A percentile compares a stretch with the other conserved stretches of the same genome.
phyloP scores from a whole-genome alignment of 2,329 filamentous ascomycete species.

The Allantophomopsis lycopodina region DNA sequence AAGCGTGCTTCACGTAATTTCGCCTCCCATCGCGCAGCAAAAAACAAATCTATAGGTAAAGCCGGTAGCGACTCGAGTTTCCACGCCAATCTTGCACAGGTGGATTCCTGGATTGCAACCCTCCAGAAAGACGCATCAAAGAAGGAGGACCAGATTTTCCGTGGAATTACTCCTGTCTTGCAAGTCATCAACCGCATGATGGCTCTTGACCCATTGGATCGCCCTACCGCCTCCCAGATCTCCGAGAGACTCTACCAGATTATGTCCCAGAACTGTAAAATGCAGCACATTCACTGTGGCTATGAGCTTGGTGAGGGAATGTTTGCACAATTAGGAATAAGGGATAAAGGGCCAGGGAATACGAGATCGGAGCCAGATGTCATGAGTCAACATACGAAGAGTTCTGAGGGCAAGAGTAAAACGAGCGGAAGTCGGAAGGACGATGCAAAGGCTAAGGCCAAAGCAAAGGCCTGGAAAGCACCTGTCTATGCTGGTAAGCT shows the following conservation, averaged over 20 bases:
- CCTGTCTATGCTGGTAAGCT: constrained; percentile 23
- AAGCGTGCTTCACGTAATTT: constrained; percentile 56
- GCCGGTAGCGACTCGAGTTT: constrained; percentile 55
- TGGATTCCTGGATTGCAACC: constrained; percentile 52
- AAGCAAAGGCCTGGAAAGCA: constrained; percentile 25
- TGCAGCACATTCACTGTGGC: constrained; percentile 34
- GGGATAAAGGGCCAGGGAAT: constrained; percentile 6
- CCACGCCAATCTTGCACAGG: constrained; percentile 55
- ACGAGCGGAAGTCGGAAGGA: constrained; percentile 14
- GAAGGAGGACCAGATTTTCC: constrained; percentile 29
- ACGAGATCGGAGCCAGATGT: constrained; percentile 2
- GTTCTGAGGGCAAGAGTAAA: constrained; percentile 16
- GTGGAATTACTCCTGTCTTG: constrained; percentile 36
- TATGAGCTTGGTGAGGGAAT: constrained; percentile 13
- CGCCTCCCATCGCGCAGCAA: constrained; percentile 48
- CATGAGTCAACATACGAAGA: constrained; percentile 10
- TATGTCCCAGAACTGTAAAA: constrained; percentile 31
- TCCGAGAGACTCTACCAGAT: constrained; percentile 37
- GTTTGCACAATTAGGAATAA: constrained; percentile 15
- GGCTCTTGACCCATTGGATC: constrained; percentile 31
- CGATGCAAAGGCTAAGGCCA: constrained; percentile 12
- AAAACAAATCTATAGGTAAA: constrained; percentile 35
- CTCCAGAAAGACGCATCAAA: constrained; percentile 43
- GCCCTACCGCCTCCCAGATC: constrained; percentile 37
- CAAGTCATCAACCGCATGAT: constrained; percentile 41